phyloP scores from a whole-genome alignment of 768 basidiomycete genomes.

The Sarcomyxa edulis region DNA sequence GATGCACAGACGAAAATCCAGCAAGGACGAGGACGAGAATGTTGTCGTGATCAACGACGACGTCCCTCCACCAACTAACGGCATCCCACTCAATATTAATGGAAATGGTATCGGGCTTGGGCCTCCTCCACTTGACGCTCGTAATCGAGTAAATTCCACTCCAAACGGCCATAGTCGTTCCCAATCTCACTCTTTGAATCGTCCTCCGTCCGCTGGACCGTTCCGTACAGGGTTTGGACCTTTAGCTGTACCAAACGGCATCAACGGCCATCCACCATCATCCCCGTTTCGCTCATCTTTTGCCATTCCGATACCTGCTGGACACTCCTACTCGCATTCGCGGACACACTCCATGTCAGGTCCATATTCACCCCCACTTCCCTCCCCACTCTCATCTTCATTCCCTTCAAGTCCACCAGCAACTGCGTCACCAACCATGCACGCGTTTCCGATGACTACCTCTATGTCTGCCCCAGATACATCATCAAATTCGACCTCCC shows the following conservation, averaged over 20 bases:
- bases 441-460: not conserved
- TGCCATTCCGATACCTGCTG: slow-evolving; percentile 5
- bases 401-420: slow-evolving; percentile 7
- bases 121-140: slow-evolving; percentile 2
- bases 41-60: slow-evolving; percentile 8
- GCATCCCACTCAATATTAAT: not conserved
- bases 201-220: slow-evolving; percentile 10
- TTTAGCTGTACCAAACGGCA: slow-evolving; percentile 6
- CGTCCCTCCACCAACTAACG: not conserved
- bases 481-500: slow-evolving; percentile 3
- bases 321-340: slow-evolving; percentile 8
- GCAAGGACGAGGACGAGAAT: slow-evolving; percentile 34
- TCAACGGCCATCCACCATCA: slow-evolving; percentile 17
- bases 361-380: slow-evolving; percentile 12
- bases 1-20: slow-evolving; percentile 40
- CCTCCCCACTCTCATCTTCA: slow-evolving; percentile 13
- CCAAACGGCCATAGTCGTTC: slow-evolving; percentile 11
- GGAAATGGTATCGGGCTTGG: not conserved
- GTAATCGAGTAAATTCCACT: slow-evolving; percentile 17
- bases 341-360: slow-evolving; percentile 13
- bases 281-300: slow-evolving; percentile 26
- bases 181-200: slow-evolving; percentile 6
- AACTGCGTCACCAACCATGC: slow-evolving; percentile 5
- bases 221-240: slow-evolving; percentile 19
- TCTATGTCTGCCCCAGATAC: slow-evolving; percentile 4